Evolutionary conservation across 805 yeast genomes (phyloP), one percentile per base, ranked within the genome.

Genomic region (Ogataea populi-albae): DNA sequence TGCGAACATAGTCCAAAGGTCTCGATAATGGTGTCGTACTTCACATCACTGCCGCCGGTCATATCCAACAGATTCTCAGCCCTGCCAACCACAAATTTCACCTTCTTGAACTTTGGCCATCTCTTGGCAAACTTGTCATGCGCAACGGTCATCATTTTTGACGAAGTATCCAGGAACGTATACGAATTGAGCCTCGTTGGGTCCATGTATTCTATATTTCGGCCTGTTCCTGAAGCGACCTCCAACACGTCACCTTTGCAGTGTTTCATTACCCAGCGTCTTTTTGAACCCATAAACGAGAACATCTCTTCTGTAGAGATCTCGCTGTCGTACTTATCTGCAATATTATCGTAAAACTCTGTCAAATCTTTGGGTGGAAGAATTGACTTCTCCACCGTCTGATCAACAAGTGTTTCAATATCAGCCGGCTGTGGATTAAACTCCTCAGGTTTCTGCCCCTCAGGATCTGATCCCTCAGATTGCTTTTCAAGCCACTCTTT

Each of bases 1-100:
- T 93, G 97, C 0, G 98, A 89, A 62, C 98, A 93, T 30, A 93
- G 66, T 0, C 98, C 98, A 64, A 93, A 93, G 0, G 97, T 86
- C 61, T 93, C 98, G 31, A 86, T 72, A 17, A 93, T 82, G 0
- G 97, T 89, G 56, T 93, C 98, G 56, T 91, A 93, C 53, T 79
- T 79, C 41, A 82, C 69, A 4, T 49, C 49, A 15, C 41, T 35
- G 14, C 39, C 46, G 8, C 57, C 47, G 5, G 61, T 45, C 29
- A 88, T 55, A 3, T 74, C 66, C 3, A 75, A 71, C 47, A 88
- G 68, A 43, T 86, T 86, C 57, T 88, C 96, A 3, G 96, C 96
- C 49, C 76, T 79, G 17, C 96, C 96, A 32, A 84, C 87, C 2
- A 91, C 94, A 59, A 85, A 93, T 17, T 89, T 94, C 4, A 80